Conservation (phyloP, 176 grass and related monocot species). For the Melocanna baccifera region DNA sequence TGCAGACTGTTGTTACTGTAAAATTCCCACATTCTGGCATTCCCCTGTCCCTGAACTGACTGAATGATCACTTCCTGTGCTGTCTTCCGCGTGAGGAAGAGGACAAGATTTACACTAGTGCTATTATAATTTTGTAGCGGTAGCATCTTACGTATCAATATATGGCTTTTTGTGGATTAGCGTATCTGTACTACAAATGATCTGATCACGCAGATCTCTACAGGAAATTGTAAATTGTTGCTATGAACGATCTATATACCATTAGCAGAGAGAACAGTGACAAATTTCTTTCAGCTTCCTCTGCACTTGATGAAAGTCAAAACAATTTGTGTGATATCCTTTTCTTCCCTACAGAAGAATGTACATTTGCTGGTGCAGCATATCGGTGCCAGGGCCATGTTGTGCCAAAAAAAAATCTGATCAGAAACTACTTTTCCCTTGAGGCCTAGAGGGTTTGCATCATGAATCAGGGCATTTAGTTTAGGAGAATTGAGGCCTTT, state of each 20-base stretch:
- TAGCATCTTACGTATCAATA: neutral
- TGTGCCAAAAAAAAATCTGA: neutral
- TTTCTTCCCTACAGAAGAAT: neutral
- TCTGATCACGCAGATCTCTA: neutral
- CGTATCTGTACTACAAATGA: neutral
- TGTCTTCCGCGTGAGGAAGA: neutral
- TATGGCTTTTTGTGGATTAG: neutral
- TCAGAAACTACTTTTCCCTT: neutral
- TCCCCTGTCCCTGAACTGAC: slow-evolving; percentile 8
- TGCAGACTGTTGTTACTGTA: neutral
- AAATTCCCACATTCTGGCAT: slow-evolving; percentile 14
- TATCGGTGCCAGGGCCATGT: neutral
- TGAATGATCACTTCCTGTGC: neutral
- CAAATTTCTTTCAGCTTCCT: neutral
- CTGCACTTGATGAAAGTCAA: neutral
- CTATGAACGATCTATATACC: neutral
- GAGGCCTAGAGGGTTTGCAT: neutral
- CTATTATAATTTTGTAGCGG: neutral
- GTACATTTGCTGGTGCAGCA: neutral
- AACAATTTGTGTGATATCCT: neutral
- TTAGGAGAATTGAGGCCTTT: neutral
- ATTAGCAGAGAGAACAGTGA: neutral
- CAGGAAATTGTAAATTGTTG: neutral
- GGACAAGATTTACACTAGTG: slow-evolving; percentile 1
- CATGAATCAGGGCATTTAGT: neutral